phyloP scores from a whole-genome alignment of 768 basidiomycete genomes.

The Mycena haematopus region DNA sequence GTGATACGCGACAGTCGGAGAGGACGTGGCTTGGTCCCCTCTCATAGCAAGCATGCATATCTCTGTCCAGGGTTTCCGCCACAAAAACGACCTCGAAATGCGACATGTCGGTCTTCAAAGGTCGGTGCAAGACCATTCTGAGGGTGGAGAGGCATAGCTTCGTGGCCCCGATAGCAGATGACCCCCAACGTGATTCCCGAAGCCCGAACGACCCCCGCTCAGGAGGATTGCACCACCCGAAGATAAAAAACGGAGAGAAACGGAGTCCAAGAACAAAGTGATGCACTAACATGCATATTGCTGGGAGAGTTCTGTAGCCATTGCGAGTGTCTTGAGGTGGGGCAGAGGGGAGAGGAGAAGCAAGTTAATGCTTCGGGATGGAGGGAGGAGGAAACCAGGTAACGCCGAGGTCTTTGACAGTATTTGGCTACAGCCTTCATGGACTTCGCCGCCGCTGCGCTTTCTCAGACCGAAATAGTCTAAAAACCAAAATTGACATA shows the following conservation, averaged over 20 bases:
- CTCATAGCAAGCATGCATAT: background rate
- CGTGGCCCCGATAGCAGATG: background rate
- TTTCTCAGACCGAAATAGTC: too few relatives aligned
- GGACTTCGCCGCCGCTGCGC: background rate
- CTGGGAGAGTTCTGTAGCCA: conserved; percentile 79
- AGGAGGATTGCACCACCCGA: background rate
- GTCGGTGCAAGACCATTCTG: conserved; percentile 4
- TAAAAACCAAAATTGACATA: too few relatives aligned
- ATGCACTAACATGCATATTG: conserved; percentile 81
- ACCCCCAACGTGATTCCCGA: background rate
- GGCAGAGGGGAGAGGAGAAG: conserved; percentile 56
- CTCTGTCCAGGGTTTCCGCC: background rate
- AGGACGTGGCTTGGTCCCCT: background rate
- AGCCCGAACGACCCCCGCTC: background rate
- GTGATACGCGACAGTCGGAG: background rate
- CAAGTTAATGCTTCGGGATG: conserved; percentile 81
- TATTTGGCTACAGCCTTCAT: conserved; percentile 15
- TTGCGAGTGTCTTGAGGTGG: conserved; percentile 46
- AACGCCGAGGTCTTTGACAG: conserved; percentile 1
- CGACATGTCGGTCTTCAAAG: conserved; percentile 1
- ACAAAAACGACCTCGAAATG: conserved; percentile 1
- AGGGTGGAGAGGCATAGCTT: background rate
- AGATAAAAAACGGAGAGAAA: conserved; percentile 16
- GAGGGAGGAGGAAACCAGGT: conserved; percentile 33
- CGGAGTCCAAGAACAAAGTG: conserved; percentile 27